Base-by-base conservation (phyloP, 257 asterid species). In the Paraleonurus japonicus region DNA sequence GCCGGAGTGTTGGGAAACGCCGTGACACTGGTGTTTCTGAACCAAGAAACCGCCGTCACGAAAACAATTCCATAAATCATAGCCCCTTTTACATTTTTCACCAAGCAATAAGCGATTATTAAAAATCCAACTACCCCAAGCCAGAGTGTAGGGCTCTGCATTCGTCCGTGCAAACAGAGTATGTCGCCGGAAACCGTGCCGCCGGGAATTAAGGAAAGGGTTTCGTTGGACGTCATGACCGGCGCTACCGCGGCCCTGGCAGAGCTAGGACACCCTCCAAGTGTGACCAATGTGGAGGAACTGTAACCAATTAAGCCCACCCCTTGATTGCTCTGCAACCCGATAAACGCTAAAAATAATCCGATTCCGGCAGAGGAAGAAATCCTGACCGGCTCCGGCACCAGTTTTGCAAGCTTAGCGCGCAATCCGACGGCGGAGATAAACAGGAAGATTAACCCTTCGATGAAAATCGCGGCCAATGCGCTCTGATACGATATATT, bases 291-390 rank as follows among this genome's bases (percentile, higher is more conserved):
- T 5, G 98, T 94, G 58, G 98, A 90, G 5, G 98, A 53, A 48
- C 95, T 94, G 82, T 70, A 91, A 0, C 92, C 97, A 0, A 94
- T 77, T 0, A 94, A 80, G 1, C 99, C 99, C 0, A 94, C 35
- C 1, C 99, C 99, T 35, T 94, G 90, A 60, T 86, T 89, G 82
- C 77, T 83, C 28, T 94, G 99, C 16, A 94, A 55, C 3, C 99
- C 99, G 19, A 94, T 87, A 66, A 94, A 94, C 28, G 99, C 96
- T 1, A 94, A 64, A 12, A 94, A 94, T 2, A 94, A 76, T 4
- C 99, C 99, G 6, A 94, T 94, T 0, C 99, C 97, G n/a, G 97
- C 98, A 0, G 96, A 80, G 66, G 98, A 81, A 4, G 98, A 89
- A 43, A 91, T 86, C 61, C 99, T 50, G 0, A 94, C 99, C 0